phyloP scores from a whole-genome alignment of 2,329 filamentous ascomycete genomes.

The Eutypella sp. region DNA sequence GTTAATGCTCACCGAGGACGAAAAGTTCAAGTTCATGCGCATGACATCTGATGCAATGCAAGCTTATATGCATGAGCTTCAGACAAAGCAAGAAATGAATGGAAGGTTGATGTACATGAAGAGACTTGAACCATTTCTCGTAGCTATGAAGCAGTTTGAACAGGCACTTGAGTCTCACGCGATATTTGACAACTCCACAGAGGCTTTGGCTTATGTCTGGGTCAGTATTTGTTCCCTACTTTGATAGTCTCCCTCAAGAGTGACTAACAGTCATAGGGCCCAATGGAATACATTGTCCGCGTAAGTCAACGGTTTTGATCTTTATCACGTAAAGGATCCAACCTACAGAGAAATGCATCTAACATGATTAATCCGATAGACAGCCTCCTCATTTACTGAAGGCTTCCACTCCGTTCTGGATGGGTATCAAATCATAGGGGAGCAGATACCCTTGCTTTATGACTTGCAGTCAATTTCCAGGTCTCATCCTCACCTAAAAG shows the following conservation, averaged over 20 bases:
- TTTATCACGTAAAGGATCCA: background rate
- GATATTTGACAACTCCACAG: slow-evolving; percentile 19
- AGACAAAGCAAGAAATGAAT: slow-evolving; percentile 20
- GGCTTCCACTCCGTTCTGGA: slow-evolving; percentile 31
- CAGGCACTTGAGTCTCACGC: slow-evolving; percentile 30
- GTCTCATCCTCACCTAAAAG: slow-evolving; percentile 23
- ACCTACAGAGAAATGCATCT: background rate
- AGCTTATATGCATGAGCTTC: slow-evolving; percentile 20
- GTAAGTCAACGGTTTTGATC: slow-evolving; percentile 8
- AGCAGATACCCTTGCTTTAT: slow-evolving; percentile 30
- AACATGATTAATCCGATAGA: slow-evolving; percentile 12
- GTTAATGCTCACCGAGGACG: background rate
- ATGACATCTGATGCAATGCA: slow-evolving; percentile 9
- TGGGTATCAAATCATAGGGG: slow-evolving; percentile 33
- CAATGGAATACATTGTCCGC: slow-evolving; percentile 31
- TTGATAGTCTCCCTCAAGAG: background rate
- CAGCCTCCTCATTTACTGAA: slow-evolving; percentile 26
- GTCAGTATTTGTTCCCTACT: slow-evolving; percentile 4
- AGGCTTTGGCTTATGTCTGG: slow-evolving; percentile 29
- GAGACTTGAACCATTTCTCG: slow-evolving; percentile 23
- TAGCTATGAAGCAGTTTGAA: slow-evolving; percentile 32
- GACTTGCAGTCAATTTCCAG: slow-evolving; percentile 27
- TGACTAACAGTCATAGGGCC: slow-evolving; percentile 17
- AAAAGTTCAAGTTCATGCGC: slow-evolving; percentile 4
- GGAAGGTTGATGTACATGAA: slow-evolving; percentile 22